These are phyloP conservation scores for Penicillium thymicola DNA, from an alignment of 2,329 filamentous ascomycete genomes.

Conservation along the genomic window DNA sequence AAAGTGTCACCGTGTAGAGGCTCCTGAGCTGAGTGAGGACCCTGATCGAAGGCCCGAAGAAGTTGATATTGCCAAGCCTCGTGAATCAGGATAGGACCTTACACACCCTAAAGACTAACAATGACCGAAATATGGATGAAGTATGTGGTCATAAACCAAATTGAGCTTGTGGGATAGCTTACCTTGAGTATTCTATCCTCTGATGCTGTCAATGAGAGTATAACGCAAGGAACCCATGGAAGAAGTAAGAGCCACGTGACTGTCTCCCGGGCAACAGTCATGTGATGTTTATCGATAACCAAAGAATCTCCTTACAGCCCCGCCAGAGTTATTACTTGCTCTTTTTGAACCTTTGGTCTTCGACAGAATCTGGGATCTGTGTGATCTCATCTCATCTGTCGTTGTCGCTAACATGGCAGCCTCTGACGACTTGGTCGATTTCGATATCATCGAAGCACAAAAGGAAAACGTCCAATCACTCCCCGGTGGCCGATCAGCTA, in stretches of 20 bases:
- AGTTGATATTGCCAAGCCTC: constrained; percentile 5
- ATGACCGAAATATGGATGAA: not conserved
- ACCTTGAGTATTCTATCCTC: not conserved
- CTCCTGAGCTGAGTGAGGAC: not conserved
- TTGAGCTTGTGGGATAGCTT: not conserved
- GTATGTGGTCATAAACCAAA: not conserved
- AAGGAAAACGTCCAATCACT: constrained; percentile 98
- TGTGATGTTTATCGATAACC: constrained; percentile 40
- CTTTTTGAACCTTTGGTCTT: not conserved
- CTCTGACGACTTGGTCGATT: constrained; percentile 52
- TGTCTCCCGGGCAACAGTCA: constrained; percentile 31
- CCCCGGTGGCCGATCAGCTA: constrained; percentile 82
- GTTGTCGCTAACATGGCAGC: constrained; percentile 30
- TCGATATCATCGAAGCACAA: constrained; percentile 91
- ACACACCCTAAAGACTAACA: not conserved
- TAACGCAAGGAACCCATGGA: not conserved
- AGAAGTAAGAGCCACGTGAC: constrained; percentile 25
- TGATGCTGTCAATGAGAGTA: not conserved
- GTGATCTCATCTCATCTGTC: constrained; percentile 1
- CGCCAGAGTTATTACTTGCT: constrained; percentile 1
- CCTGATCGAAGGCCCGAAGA: constrained; percentile 1
- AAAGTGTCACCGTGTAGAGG: not conserved
- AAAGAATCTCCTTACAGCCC: constrained; percentile 15
- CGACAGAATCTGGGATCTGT: not conserved
- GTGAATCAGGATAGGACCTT: not conserved